These are phyloP conservation scores for Phoenix roebelenii DNA, from an alignment of 176 grass and related monocot genomes.

Conservation along the genomic window DNA sequence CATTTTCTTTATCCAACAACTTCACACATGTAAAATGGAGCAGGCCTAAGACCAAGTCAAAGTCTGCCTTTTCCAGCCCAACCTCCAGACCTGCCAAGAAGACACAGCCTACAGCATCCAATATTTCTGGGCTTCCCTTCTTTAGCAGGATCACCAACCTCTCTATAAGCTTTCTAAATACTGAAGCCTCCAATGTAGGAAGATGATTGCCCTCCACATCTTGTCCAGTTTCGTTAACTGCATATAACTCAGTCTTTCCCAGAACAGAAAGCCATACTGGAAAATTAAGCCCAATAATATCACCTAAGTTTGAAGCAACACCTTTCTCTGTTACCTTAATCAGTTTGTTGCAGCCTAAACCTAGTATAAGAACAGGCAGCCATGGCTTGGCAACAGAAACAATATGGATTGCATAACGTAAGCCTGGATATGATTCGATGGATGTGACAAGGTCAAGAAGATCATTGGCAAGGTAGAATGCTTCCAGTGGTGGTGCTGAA, in stretches of 20 bases:
- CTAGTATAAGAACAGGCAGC: conserved; percentile 70
- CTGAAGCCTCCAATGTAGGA: conserved; percentile 6
- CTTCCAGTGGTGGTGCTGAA: conserved; percentile 30
- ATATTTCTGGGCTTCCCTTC: conserved; percentile 61
- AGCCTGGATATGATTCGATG: conserved; percentile 42
- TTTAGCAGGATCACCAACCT: conserved; percentile 47
- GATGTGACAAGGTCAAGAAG: conserved; percentile 68
- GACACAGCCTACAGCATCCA: conserved; percentile 47
- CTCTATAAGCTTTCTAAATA: conserved; percentile 48
- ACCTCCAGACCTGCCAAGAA: conserved; percentile 30
- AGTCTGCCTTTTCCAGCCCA: conserved; percentile 36
- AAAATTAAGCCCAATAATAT: conserved; percentile 24
- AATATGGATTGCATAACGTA: conserved; percentile 33
- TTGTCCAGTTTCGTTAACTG: conserved; percentile 25
- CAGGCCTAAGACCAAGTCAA: conserved; percentile 42
- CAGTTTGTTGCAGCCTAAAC: conserved; percentile 49
- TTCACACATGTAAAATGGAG: conserved; percentile 45
- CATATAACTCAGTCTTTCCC: conserved; percentile 46
- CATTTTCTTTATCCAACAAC: conserved; percentile 31
- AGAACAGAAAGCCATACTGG: conserved; percentile 60
- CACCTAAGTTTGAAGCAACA: conserved; percentile 15
- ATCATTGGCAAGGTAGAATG: conserved; percentile 64
- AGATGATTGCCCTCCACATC: conserved; percentile 22
- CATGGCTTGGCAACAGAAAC: conserved; percentile 57
- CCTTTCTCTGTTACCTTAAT: conserved; percentile 22